phyloP scores from a whole-genome alignment of 768 basidiomycete species.

The Pisolithus orientalis region DNA sequence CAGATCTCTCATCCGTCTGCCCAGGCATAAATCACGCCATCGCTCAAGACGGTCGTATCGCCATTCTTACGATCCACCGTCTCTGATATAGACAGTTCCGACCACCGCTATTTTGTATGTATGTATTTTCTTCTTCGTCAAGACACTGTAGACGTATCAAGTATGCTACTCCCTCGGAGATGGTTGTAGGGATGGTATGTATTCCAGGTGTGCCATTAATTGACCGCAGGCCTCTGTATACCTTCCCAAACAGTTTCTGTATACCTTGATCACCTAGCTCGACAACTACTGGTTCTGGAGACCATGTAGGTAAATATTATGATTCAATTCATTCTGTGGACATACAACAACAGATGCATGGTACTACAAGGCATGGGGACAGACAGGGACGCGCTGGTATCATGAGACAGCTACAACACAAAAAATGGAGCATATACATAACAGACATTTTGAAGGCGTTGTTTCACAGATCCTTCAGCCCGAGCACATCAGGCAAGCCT shows the following conservation, averaged over 20 bases:
- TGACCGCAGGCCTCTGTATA: not conserved
- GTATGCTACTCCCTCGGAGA: not conserved
- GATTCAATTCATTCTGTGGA: not conserved
- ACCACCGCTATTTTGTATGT: not conserved
- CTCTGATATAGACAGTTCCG: slow-evolving; percentile 19
- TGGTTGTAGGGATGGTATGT: slow-evolving; percentile 1
- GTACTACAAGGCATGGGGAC: slow-evolving; percentile 9
- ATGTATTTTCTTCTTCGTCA: not conserved
- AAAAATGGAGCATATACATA: slow-evolving; percentile 3
- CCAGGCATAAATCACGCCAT: slow-evolving; percentile 79
- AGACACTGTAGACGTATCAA: not conserved
- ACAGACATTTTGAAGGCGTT: not conserved
- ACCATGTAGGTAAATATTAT: too few relatives aligned
- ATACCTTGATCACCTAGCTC: not conserved
- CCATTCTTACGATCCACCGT: slow-evolving; percentile 65
- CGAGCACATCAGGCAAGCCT: slow-evolving; percentile 90
- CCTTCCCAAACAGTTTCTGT: not conserved
- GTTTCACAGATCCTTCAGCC: slow-evolving; percentile 36
- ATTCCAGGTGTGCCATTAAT: slow-evolving; percentile 2
- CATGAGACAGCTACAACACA: not conserved
- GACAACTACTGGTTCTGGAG: not conserved
- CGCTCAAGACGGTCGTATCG: slow-evolving; percentile 71
- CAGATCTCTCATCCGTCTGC: not conserved
- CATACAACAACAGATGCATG: slow-evolving; percentile 19
- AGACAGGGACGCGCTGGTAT: not conserved